Evolutionary conservation across 2,329 filamentous ascomycete genomes (phyloP).

Genomic region (Xylariaceae sp.): DNA sequence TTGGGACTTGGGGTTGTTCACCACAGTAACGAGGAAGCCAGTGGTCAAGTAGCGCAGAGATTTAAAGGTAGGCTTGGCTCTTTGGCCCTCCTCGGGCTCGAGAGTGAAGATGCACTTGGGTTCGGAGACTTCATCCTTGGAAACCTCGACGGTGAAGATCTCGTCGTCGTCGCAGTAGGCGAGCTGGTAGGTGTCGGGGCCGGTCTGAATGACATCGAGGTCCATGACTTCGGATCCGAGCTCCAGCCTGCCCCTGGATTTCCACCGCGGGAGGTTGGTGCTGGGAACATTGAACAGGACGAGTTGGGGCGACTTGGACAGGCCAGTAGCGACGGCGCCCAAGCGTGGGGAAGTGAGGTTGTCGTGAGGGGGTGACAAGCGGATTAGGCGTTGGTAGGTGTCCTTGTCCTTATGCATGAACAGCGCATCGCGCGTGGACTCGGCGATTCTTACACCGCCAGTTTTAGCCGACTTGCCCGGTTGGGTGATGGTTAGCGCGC

Average conservation of each 20-base stretch:
- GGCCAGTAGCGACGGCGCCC: conserved; percentile 73
- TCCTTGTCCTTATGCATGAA: conserved; percentile 51
- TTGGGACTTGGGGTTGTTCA: conserved; percentile 56
- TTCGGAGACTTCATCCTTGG: conserved; percentile 40
- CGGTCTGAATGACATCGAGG: conserved; percentile 63
- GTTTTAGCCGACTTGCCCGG: conserved; percentile 30
- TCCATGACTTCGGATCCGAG: conserved; percentile 60
- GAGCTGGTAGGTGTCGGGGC: conserved; percentile 62
- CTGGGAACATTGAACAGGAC: conserved; percentile 70
- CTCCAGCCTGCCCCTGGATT: conserved; percentile 46
- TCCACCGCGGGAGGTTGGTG: conserved; percentile 48
- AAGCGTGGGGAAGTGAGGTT: conserved; percentile 53
- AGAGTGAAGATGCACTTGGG: conserved; percentile 55
- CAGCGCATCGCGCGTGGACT: conserved; percentile 49
- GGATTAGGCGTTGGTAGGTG: conserved; percentile 57
- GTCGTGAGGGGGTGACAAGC: conserved; percentile 48
- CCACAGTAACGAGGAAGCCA: conserved; percentile 53
- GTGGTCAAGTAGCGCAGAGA: conserved; percentile 57
- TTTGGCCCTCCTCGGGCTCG: conserved; percentile 41
- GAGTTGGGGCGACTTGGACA: conserved; percentile 72
- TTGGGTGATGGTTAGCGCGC: conserved; percentile 62
- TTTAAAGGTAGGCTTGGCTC: conserved; percentile 49
- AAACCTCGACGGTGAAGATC: conserved; percentile 60
- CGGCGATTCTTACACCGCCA: conserved; percentile 43
- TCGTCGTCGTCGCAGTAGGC: conserved; percentile 76